Evolutionary conservation across 768 basidiomycete species (phyloP).

Genomic region (Trametes cubensis): DNA sequence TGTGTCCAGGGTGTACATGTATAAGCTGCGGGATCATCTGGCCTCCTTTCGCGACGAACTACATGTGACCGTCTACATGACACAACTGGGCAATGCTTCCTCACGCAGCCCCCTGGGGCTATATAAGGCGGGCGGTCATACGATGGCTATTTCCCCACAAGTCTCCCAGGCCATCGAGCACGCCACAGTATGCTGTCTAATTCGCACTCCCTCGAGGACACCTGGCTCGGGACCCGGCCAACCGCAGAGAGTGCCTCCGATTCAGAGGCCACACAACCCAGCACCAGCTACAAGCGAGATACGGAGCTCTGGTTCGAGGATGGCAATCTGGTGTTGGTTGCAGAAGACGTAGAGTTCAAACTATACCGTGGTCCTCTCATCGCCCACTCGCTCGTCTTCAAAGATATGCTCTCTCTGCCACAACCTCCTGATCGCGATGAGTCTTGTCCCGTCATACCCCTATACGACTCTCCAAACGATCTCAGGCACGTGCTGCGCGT

Average conservation of each 20-base stretch:
- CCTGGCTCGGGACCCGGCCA: constrained; percentile 6
- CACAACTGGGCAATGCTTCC: constrained; percentile 15
- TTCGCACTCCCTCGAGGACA: not conserved
- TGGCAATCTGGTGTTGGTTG: constrained; percentile 21
- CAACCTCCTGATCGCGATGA: not conserved
- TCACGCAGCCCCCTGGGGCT: constrained; percentile 2
- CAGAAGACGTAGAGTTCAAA: constrained; percentile 19
- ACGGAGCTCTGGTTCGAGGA: constrained; percentile 25
- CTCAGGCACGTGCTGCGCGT: constrained; percentile 10
- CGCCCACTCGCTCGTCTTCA: constrained; percentile 22
- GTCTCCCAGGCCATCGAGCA: not conserved
- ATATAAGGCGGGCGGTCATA: constrained; percentile 4
- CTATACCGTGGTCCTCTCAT: constrained; percentile 23
- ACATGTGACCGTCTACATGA: constrained; percentile 19
- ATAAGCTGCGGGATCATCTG: constrained; percentile 15
- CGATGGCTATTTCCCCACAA: not conserved
- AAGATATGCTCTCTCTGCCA: constrained; percentile 20
- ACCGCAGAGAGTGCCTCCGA: not conserved
- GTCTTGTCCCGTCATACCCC: constrained; percentile 6
- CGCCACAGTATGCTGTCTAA: constrained; percentile 3
- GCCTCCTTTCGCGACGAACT: constrained; percentile 8
- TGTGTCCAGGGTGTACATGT: not conserved
- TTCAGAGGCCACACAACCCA: not conserved
- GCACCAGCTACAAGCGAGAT: not conserved
- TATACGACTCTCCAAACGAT: constrained; percentile 13